Evolutionary conservation across 148 eudicot species (phyloP), one percentile per base, ranked within the genome.

Genomic region (Rhododendron vialii): DNA sequence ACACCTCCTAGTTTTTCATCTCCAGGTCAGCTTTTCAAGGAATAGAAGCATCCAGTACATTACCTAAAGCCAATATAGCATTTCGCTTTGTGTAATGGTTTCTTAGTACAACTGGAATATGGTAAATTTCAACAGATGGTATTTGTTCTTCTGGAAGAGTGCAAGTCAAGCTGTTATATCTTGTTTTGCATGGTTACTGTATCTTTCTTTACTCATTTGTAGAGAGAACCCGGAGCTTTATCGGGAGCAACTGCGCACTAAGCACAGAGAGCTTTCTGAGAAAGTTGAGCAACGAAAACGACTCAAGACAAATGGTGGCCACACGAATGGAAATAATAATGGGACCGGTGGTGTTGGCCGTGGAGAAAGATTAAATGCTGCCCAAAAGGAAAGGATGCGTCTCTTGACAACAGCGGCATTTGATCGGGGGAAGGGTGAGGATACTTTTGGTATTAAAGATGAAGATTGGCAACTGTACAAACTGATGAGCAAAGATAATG

Each of bases 391-490:
- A 84, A 95, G 99, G 88, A 98, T 98, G 99, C 96, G 98, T 82
- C 94, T 98, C 45, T 89, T 98, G 88, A 92, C 99, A 79, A 95
- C 98, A 63, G 99, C 99, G 87, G 99, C 98, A 78, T 98, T 94
- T 88, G 99, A 98, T 89, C 89, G 98, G 43, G 99, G 99, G 61
- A 98, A 98, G 88, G 99, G 98, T 48, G 99, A 98, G 91, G 99
- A 98, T 84, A 98, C 96, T 83, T 98, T 98, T 89, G 99, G 98
- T 84, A 90, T 91, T 57, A 95, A 84, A 88, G 98, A 98, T 88
- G 99, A 97, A 91, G 99, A 98, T 89, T 98, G 99, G 99, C 95
- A 98, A 86, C 98, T 98, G 51, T 98, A 98, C 89, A 98, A 95
- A 88, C 91, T 92, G 33, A 95, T 98, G 99, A 92, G 98, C 91